phyloP scores from a whole-genome alignment of 768 basidiomycete species.

The Tulasnella calospora region DNA sequence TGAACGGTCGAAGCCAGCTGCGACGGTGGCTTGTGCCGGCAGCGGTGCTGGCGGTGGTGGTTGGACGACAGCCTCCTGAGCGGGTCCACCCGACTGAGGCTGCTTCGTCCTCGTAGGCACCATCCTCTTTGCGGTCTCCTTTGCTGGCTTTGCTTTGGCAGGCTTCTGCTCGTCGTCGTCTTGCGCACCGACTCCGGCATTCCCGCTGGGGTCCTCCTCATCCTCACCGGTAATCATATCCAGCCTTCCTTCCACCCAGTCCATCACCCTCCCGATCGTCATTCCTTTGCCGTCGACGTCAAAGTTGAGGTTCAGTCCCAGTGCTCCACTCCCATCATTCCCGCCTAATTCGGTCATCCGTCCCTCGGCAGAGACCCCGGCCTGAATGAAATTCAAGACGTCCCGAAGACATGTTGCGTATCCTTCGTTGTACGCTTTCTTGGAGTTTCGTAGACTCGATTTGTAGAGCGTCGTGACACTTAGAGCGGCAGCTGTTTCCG shows the following conservation, averaged over 20 bases:
- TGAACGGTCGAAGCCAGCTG: neutral
- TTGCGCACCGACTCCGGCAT: neutral
- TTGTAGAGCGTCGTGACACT: conserved; percentile 82
- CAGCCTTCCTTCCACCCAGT: conserved; percentile 76
- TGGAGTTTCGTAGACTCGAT: conserved; percentile 69
- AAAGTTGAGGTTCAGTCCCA: conserved; percentile 19
- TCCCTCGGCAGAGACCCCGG: conserved; percentile 63
- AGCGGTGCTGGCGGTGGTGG: neutral
- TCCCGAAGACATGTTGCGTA: conserved; percentile 78
- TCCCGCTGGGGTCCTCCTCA: conserved; percentile 60
- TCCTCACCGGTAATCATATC: conserved; percentile 74
- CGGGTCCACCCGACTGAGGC: neutral
- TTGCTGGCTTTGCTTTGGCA: neutral
- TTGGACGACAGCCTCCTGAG: neutral
- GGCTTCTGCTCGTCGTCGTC: conserved; percentile 13
- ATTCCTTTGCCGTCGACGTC: conserved; percentile 36
- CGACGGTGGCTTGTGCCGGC: neutral
- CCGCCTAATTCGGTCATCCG: conserved; percentile 44
- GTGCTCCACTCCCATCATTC: conserved; percentile 45
- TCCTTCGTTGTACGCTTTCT: conserved; percentile 74
- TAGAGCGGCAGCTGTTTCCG: conserved; percentile 65
- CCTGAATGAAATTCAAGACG: conserved; percentile 74
- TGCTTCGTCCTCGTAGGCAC: neutral
- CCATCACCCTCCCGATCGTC: conserved; percentile 75
- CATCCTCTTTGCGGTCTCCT: neutral